These are phyloP conservation scores for Agaricus subrufescens DNA, from an alignment of 768 basidiomycete genomes.

Conservation along the genomic window DNA sequence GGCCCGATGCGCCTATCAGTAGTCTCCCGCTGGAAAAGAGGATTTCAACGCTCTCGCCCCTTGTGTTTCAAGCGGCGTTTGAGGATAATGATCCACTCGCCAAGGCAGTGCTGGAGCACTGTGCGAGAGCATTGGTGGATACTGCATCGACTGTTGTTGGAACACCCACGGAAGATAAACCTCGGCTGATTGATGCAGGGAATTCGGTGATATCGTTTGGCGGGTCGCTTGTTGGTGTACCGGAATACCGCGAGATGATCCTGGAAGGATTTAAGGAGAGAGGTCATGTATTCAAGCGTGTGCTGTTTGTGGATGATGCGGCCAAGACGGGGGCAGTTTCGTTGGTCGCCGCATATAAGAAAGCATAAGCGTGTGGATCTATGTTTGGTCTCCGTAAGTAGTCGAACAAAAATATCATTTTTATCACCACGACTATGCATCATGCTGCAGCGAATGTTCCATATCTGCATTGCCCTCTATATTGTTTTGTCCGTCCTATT, in stretches of 20 bases:
- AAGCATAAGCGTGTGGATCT: not conserved
- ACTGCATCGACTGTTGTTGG: slow-evolving; percentile 54
- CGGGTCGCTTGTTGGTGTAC: slow-evolving; percentile 68
- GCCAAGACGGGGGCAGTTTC: slow-evolving; percentile 60
- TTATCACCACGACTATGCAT: not conserved
- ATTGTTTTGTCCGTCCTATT: slow-evolving; percentile 36
- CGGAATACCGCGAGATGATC: slow-evolving; percentile 51
- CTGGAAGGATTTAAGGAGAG: slow-evolving; percentile 49
- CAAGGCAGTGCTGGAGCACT: slow-evolving; percentile 46
- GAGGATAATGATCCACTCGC: slow-evolving; percentile 64
- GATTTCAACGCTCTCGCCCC: slow-evolving; percentile 65
- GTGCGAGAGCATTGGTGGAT: slow-evolving; percentile 50
- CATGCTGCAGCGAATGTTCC: slow-evolving; percentile 10
- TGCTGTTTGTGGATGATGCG: slow-evolving; percentile 67
- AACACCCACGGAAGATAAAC: slow-evolving; percentile 23
- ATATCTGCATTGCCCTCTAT: slow-evolving; percentile 28
- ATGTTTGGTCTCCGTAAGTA: not conserved
- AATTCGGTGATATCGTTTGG: slow-evolving; percentile 71
- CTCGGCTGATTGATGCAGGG: slow-evolving; percentile 41
- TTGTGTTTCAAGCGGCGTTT: slow-evolving; percentile 79
- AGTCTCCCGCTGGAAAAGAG: slow-evolving; percentile 60
- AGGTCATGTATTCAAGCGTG: slow-evolving; percentile 61
- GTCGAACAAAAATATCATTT: not conserved
- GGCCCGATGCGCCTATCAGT: slow-evolving; percentile 11
- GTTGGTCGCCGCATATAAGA: slow-evolving; percentile 31